Evolutionary conservation across 345 rosid species (phyloP), one percentile per base, ranked within the genome.

Genomic region (Eucalyptus polybractea): DNA sequence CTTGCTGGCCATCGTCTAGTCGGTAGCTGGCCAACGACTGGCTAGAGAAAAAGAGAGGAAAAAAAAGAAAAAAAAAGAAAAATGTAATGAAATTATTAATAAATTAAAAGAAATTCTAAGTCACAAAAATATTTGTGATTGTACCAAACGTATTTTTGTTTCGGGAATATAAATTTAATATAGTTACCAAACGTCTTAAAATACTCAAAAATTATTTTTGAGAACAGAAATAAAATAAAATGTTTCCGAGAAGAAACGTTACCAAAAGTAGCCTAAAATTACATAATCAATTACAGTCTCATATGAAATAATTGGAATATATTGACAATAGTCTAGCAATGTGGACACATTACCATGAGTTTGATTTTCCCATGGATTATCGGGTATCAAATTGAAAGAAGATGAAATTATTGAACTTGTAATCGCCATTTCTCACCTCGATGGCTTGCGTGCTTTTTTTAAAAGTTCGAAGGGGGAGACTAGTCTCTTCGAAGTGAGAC

Each of bases 11-110:
- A 7, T 53, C 56, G 4, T 53, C 56, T 17, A 17, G 56, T 19
- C 1, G 1, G 8, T 51, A 17, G 24, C 10, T 1, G 0, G 2
- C 56, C 24, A 40, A 0, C 8, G 2, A 51, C 0, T 0, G 8
- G 1, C 56, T 51, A 51, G 22, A 51, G 22, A 51, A 51, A 51
- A 51, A 3, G 54, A 51, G 56, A 51, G 21, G 22, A 51, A 51
- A 17, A 7, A 51, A 16, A 16, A 5, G 16, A 3, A 16, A 5
- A 15, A 6, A 17, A 17, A 53, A 53, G 7, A 19, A 53, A 19
- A 53, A 19, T 19, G 24, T 53, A 53, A 19, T 7, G 58, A 53
- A 53, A 19, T 53, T 53, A 53, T 53, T 19, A 19, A 53, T 53
- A 53, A 53, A 53, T 19, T 53, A 53, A 53, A 19, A 51, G 4